A percentile compares a stretch with the other conserved stretches of the same genome.
phyloP scores from a whole-genome alignment of 1,139 yeast genomes.

The Meyerozyma smithsonii region DNA sequence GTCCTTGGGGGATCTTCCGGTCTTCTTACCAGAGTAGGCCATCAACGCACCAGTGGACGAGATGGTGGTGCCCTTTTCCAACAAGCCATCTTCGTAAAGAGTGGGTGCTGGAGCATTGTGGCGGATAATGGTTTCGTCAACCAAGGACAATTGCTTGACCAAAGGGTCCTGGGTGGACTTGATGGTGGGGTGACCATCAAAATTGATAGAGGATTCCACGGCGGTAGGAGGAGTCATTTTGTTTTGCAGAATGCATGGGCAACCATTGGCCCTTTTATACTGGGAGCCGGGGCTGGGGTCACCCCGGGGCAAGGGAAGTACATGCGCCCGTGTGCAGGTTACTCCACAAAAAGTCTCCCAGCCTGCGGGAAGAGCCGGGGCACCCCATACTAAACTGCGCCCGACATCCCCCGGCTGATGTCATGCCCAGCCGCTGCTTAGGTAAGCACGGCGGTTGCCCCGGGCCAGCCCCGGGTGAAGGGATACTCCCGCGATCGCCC shows the following conservation, averaged over 20 bases:
- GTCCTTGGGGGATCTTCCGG: constrained; percentile 98
- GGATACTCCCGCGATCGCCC: too few species aligned
- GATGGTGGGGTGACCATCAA: constrained; percentile 40
- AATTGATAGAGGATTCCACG: constrained; percentile 43
- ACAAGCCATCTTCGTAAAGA: constrained; percentile 90
- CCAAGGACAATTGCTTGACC: constrained; percentile 40
- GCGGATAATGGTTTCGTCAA: constrained; percentile 50
- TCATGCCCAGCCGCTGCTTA: background rate
- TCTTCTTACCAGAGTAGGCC: constrained; percentile 93
- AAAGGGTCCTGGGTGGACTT: constrained; percentile 40
- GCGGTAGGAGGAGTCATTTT: constrained; percentile 47
- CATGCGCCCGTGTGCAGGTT: background rate
- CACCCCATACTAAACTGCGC: background rate
- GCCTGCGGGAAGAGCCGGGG: background rate
- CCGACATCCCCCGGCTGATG: constrained; percentile 1
- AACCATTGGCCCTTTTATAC: constrained; percentile 1
- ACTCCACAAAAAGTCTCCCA: background rate
- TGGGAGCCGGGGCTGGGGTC: background rate
- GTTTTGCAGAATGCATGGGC: background rate
- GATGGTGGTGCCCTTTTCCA: constrained; percentile 87
- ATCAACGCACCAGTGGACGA: constrained; percentile 92
- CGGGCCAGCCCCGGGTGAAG: background rate
- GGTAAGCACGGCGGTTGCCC: background rate
- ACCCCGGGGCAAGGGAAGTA: constrained; percentile 2
- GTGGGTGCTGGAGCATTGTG: constrained; percentile 95